Conservation (phyloP, 1,284 basidiomycete genomes). For the Ganoderma multipileum region DNA sequence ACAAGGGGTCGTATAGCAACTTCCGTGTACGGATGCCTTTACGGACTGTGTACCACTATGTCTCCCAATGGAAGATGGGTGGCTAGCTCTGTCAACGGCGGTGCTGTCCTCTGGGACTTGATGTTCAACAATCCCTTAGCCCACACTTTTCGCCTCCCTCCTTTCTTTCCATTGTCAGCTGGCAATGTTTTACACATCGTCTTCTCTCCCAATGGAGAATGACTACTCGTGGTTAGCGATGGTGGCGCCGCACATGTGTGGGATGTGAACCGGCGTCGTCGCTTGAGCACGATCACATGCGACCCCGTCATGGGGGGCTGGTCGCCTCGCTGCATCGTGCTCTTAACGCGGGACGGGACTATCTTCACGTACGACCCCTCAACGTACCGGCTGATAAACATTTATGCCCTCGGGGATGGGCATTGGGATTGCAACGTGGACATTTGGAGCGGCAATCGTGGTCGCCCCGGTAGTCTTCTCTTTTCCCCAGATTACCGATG, state of each 20-base stretch:
- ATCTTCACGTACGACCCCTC: not conserved
- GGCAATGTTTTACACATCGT: not conserved
- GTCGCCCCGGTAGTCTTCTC: not conserved
- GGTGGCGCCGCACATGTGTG: not conserved
- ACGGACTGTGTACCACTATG: not conserved
- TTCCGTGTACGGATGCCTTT: not conserved
- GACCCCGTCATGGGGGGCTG: not conserved
- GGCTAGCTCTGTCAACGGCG: not conserved
- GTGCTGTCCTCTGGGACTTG: not conserved
- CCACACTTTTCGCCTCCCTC: no score
- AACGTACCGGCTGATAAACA: not conserved
- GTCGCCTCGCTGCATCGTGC: not conserved
- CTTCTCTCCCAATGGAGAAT: not conserved
- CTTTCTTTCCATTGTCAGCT: no score
- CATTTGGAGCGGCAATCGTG: no score
- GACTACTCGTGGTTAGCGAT: no score
- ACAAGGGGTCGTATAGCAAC: not conserved
- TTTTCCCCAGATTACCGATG: not conserved
- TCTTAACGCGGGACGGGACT: not conserved
- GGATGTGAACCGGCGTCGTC: not conserved
- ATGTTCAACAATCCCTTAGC: no score
- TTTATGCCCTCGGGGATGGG: no score
- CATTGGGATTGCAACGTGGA: no score
- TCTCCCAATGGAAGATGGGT: not conserved
- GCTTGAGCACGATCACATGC: not conserved